phyloP scores from a whole-genome alignment of 257 asterid species.

The Marsdenia floribunda region DNA sequence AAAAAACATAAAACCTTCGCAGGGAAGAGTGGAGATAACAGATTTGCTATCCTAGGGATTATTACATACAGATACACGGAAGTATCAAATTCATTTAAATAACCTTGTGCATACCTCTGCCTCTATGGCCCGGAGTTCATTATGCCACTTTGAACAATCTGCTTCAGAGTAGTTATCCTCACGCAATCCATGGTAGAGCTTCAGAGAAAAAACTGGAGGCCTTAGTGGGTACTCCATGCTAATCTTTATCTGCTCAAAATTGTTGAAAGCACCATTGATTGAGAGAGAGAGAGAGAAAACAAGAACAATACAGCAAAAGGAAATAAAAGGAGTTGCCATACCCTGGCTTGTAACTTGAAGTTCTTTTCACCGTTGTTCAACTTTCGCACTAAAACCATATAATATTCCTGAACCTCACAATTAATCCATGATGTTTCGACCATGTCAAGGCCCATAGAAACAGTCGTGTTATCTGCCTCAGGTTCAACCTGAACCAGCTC shows the following conservation, averaged over 20 bases:
- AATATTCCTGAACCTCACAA: conserved; percentile 52
- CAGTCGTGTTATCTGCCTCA: conserved; percentile 32
- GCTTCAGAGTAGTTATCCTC: conserved; percentile 42
- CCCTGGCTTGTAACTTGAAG: conserved; percentile 81
- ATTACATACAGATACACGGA: background rate
- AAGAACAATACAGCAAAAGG: conserved; percentile 12
- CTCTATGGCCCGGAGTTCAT: conserved; percentile 94
- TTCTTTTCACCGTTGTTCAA: conserved; percentile 38
- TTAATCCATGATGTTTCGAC: conserved; percentile 52
- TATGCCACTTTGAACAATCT: conserved; percentile 54
- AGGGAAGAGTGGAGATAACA: background rate
- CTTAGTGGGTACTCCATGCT: conserved; percentile 85
- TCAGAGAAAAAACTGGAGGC: conserved; percentile 68
- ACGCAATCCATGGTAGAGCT: conserved; percentile 32
- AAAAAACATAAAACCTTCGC: background rate
- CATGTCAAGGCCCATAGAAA: conserved; percentile 21
- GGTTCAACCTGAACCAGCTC: conserved; percentile 56
- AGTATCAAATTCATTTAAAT: background rate
- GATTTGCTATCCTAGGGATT: background rate
- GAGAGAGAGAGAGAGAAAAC: conserved; percentile 2
- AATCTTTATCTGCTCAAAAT: conserved; percentile 54
- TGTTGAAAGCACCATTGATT: conserved; percentile 2
- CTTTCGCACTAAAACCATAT: conserved; percentile 56
- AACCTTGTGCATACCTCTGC: conserved; percentile 60
- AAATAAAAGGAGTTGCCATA: conserved; percentile 22